Base-by-base conservation (phyloP, 2,329 filamentous ascomycete species). In the Fusarium lateritium region DNA sequence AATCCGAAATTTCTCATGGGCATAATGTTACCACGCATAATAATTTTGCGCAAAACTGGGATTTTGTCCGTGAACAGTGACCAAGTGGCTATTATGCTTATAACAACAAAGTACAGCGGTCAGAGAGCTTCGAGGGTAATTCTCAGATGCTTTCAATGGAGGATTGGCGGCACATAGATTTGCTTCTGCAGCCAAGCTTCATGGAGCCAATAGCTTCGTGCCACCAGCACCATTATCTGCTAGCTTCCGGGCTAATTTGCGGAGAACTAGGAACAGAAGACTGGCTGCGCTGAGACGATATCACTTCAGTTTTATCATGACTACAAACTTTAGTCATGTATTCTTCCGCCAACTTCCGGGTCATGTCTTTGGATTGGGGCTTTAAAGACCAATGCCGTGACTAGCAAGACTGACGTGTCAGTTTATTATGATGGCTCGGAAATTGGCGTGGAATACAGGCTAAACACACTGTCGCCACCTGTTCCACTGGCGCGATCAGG, bases 171-270 rank as follows among this genome's bases (percentile, higher is more conserved):
- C 19, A 38, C 10, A 24, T 34, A 43, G 10, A 53, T 42, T 36
- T 36, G 45, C 36, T 42, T 31, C 22, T 52, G 36, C 40, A 59
- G 60, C 45, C 45, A 56, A 53, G 38, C 38, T 33, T 39, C n/a
- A 43, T 26, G 21, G 36, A 40, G 44, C 52, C 26, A 24, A 10
- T 24, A 14, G 36, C 60, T 47, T 47, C 24, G 46, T 47, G 46
- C 26, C 40, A 33, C 40, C 24, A 15, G 28, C 28, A 40, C 52
- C 38, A 34, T 24, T 47, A 31, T 14, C 34, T 52, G 19, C 22
- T 65, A 65, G 62, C 54, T 47, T 31, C 42, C 31, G 38, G 31
- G n/a, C 54, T 53, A 65, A 55, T 14, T n/a, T 43, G 62, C 38
- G 42, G 53, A 33, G 31, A 46, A 56, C 34, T 36, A 14, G 33